Percentiles rank a stretch among this genome's conserved stretches.
Evolutionary conservation across 768 basidiomycete genomes (phyloP).

Genomic region (Pulveroboletus sp.): DNA sequence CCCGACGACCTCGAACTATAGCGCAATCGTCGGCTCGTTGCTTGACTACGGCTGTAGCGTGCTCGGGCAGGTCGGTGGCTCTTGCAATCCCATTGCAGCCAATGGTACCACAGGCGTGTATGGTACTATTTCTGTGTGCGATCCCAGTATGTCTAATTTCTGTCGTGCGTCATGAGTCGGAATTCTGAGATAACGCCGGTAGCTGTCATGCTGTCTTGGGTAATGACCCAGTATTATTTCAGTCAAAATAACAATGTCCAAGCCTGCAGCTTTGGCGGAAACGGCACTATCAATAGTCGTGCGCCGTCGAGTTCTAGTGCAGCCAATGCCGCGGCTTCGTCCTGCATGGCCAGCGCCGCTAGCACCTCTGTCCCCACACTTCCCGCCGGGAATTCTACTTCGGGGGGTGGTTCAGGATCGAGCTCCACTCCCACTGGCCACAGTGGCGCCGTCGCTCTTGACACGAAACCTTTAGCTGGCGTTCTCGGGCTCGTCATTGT

Average conservation of each 20-base stretch:
- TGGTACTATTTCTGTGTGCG: conserved; percentile 72
- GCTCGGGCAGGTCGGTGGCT: conserved; percentile 56
- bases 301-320: conserved; percentile 48
- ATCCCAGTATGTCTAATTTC: conserved; percentile 56
- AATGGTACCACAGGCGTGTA: conserved; percentile 75
- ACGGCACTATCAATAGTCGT: conserved; percentile 67
- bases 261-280: conserved; percentile 79
- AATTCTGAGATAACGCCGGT: conserved; percentile 6
- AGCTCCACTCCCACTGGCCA: conserved; percentile 19
- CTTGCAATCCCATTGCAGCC: conserved; percentile 65
- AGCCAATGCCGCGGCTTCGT: conserved; percentile 54
- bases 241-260: conserved; percentile 50
- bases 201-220: conserved; percentile 80
- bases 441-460: conserved; percentile 22
- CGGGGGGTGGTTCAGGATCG: conserved; percentile 17
- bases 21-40: conserved; percentile 54
- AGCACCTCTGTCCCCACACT: conserved; percentile 62
- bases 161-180: background rate
- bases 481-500: conserved; percentile 34
- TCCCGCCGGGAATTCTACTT: conserved; percentile 31
- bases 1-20: conserved; percentile 58
- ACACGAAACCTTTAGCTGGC: conserved; percentile 37
- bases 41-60: conserved; percentile 64
- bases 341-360: conserved; percentile 61
- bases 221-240: conserved; percentile 78